Base-by-base conservation (phyloP, 257 asterid species). In the Perilla frutescens region DNA sequence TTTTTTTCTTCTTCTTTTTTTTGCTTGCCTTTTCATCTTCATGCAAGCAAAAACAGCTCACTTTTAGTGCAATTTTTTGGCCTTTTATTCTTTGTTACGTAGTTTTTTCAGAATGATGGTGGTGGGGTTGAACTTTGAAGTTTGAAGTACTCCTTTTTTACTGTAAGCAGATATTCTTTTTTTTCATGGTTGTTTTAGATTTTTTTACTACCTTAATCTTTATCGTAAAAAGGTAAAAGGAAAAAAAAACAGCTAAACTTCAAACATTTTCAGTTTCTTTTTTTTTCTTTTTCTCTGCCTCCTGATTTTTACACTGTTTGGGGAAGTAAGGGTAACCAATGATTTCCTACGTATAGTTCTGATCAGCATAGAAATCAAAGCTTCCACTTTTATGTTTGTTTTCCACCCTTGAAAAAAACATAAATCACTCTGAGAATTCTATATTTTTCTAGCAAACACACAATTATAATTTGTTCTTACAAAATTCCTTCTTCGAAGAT, bases 21-120 rank as follows among this genome's bases (percentile, higher is more conserved):
- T 8, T 6, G 31, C 50, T 48, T 49, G 50, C 45, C 1, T 12
- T 70, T 63, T 53, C 70, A 62, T 55, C 69, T 73, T 68, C 85
- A 77, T 80, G 84, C 91, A 82, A 81, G 85, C 83, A 78, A 80
- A 70, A 85, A 84, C 83, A 69, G 56, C 72, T 73, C 70, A 85
- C 92, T 86, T 85, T 83, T 84, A 76, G 67, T 76, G 78, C 81
- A 71, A 51, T 50, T 32, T 56, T 81, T 84, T 62, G 82, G 88
- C 69, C 71, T 79, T 76, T 82, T 77, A 61, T 57, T 76, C 67
- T 57, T 77, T 69, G 68, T 63, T 49, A 53, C 76, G 39, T 65
- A 62, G n/a, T 12, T 45, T 51, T 49, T 62, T 50, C 67, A 82
- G 76, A 66, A 78, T 83, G 55, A 47, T 80, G 80, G 84, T 80